Conservation (phyloP, 306 rosid species). For the Prunus mira region DNA sequence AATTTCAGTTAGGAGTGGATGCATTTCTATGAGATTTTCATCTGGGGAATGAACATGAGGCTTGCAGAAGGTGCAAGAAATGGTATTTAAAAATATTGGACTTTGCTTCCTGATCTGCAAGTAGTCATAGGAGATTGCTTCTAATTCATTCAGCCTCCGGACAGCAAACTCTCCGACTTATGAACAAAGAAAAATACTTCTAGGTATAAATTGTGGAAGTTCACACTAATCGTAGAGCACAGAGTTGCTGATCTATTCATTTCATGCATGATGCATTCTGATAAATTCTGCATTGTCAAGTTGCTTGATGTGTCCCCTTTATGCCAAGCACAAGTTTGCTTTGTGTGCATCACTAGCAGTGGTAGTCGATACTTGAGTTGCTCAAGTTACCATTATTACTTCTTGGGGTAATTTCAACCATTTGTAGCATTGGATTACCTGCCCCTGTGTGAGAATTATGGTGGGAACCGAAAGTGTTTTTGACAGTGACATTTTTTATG, state of each 20-base stretch:
- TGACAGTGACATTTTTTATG: conserved; percentile 1
- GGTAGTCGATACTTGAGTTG: background rate
- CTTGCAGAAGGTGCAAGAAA: background rate
- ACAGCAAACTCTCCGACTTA: background rate
- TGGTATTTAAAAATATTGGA: background rate
- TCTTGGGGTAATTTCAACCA: background rate
- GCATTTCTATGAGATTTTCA: background rate
- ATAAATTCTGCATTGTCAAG: background rate
- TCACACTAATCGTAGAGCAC: background rate
- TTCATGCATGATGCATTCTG: background rate
- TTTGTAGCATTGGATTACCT: conserved; percentile 2
- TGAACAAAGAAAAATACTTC: background rate
- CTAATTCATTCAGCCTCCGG: background rate
- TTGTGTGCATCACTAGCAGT: background rate
- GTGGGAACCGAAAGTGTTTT: conserved; percentile 8
- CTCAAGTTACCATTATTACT: background rate
- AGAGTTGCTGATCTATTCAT: background rate
- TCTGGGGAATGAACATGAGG: background rate
- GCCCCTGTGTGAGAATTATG: background rate
- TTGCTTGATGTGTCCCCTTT: background rate
- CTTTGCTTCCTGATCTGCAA: background rate
- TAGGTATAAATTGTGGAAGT: background rate
- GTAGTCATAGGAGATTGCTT: background rate
- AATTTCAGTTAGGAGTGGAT: background rate
- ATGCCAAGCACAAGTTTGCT: background rate